Conservation (phyloP, 129 eudicot species). For the Cynara cardunculus region DNA sequence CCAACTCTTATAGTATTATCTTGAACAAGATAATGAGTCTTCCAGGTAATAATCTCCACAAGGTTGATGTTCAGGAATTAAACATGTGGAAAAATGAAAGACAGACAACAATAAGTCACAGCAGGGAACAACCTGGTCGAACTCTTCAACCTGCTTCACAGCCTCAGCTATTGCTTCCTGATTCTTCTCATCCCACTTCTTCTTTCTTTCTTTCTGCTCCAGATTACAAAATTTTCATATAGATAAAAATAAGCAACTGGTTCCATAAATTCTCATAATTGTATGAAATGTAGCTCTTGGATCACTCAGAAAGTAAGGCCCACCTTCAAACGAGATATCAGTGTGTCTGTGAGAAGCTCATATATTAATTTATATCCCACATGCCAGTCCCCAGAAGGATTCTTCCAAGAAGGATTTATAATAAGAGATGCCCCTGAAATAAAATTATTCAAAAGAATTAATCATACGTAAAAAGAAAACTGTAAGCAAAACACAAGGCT, state of each 20-base stretch:
- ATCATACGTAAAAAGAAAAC: background rate
- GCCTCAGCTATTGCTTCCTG: slow-evolving; percentile 89
- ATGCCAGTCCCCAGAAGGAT: slow-evolving; percentile 98
- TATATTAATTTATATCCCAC: slow-evolving; percentile 85
- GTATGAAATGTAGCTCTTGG: background rate
- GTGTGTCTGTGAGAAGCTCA: slow-evolving; percentile 83
- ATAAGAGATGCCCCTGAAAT: slow-evolving; percentile 63
- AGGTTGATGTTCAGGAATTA: background rate
- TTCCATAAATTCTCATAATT: background rate
- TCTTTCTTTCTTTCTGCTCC: slow-evolving; percentile 84
- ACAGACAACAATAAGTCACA: slow-evolving; percentile 1
- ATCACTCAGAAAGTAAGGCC: slow-evolving; percentile 15
- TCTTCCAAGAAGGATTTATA: slow-evolving; percentile 85
- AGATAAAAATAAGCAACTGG: slow-evolving; percentile 1
- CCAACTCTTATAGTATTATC: background rate
- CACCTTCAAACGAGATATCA: slow-evolving; percentile 89
- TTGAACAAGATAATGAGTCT: background rate
- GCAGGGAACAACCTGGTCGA: slow-evolving; percentile 59
- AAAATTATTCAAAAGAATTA: slow-evolving; percentile 13
- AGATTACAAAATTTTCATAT: slow-evolving; percentile 13
- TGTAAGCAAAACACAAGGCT: background rate
- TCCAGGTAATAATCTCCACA: background rate
- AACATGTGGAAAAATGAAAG: background rate
- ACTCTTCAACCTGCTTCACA: slow-evolving; percentile 79
- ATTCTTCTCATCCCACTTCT: slow-evolving; percentile 87